These are phyloP conservation scores for Lachnellula occidentalis DNA, from an alignment of 2,329 filamentous ascomycete species.

Conservation along the genomic window DNA sequence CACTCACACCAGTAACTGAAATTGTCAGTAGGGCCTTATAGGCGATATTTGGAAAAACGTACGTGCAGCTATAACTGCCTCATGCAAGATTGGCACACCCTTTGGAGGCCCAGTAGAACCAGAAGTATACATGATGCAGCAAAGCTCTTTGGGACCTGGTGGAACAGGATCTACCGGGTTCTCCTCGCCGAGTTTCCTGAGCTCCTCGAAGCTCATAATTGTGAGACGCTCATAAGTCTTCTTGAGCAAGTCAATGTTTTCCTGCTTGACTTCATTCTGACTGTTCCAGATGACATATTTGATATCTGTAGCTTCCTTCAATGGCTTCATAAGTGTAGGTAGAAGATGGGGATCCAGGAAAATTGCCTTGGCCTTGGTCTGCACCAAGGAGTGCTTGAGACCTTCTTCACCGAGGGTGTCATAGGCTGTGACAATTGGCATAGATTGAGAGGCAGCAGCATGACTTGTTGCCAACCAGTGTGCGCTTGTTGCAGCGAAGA, in stretches of 20 bases:
- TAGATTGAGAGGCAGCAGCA: constrained; percentile 65
- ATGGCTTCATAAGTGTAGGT: constrained; percentile 47
- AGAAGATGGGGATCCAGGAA: constrained; percentile 77
- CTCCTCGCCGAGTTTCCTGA: constrained; percentile 44
- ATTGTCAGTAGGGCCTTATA: constrained; percentile 6
- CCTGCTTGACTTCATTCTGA: constrained; percentile 43
- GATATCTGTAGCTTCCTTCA: constrained; percentile 51
- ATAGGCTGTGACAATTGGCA: constrained; percentile 88
- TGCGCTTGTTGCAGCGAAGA: constrained; percentile 65
- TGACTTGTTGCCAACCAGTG: constrained; percentile 45
- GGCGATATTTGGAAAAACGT: constrained; percentile 30
- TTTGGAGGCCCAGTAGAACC: constrained; percentile 84
- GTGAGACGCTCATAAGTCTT: constrained; percentile 47
- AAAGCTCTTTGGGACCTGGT: constrained; percentile 67
- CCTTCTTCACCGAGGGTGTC: constrained; percentile 82
- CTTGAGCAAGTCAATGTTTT: constrained; percentile 46
- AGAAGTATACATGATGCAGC: constrained; percentile 79
- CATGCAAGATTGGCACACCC: constrained; percentile 78
- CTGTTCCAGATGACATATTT: constrained; percentile 47
- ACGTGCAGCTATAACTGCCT: constrained; percentile 73
- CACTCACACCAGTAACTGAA: constrained; percentile 69
- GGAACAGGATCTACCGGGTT: constrained; percentile 65
- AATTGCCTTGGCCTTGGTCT: constrained; percentile 74
- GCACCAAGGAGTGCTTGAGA: constrained; percentile 75
- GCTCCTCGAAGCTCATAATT: constrained; percentile 45